Evolutionary conservation across 2,329 filamentous ascomycete species (phyloP), one percentile per base, ranked within the genome.

Genomic region (Chaetomium globosum): DNA sequence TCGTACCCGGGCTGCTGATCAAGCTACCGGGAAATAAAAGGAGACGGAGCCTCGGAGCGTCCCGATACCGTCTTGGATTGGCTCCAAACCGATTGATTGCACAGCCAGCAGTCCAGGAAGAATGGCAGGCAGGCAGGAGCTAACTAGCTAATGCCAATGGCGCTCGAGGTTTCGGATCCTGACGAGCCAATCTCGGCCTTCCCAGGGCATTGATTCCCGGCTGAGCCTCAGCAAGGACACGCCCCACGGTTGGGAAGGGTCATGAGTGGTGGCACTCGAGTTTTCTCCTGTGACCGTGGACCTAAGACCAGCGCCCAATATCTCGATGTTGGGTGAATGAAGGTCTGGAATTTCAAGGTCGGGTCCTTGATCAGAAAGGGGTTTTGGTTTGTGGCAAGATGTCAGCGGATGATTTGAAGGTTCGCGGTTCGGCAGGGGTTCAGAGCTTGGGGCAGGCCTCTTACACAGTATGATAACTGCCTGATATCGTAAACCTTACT

Each of bases 101-200:
- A 52, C 33, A 43, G 36, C 26, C 46, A 19, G 36, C 36, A 21
- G 16, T 5, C 4, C 19, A 39, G n/a, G 21, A 30, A 39, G 16
- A 53, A 26, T 43, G 39, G 39, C 39, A 43, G 39, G 16, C 39
- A 43, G 39, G 49, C 56, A 55, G 36, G 28, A 39, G 21, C 31
- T 21, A 26, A 26, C 26, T 26, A 26, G 2, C 26, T 26, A 26
- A 23, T 36, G 55, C 55, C 56, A 64, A 65, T 65, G 5, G 43
- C 28, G 30, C 16, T 3, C 48, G 26, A 31, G 10, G 51, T n/a
- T 28, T n/a, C 10, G 61, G 28, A 39, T 55, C 21, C 5, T 28
- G 12, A 4, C 51, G n/a, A 55, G 33, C 62, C 56, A 64, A 59
- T 59, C 61, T 64, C 61, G 61, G 56, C 13, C 21, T 49, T 5